Base-by-base conservation (phyloP, 225 moss, liverwort and hornwort species). In the Sphagnum tenellum region DNA sequence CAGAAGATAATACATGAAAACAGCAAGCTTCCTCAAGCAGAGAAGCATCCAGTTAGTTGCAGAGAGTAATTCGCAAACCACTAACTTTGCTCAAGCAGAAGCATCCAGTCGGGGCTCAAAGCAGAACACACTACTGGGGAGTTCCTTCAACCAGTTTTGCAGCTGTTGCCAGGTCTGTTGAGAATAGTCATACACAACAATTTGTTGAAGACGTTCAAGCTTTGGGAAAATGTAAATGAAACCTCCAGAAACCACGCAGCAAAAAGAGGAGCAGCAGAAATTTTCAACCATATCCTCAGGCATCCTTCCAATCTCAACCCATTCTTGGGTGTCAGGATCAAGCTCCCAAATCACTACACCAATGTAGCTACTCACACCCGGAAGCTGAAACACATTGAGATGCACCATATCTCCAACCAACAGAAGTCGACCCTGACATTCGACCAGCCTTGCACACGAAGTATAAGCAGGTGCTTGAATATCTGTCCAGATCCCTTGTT, bases 381-480 rank as follows among this genome's bases (percentile, higher is more conserved):
- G 80, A 57, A 77, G 73, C 50, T 80, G 83, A 49, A 80, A 80
- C 66, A 80, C 75, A 54, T 83, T 83, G 66, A 77, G 80, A 62
- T 84, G 77, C 5, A 84, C 72, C 74, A 84, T 80, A 66, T 83
- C 83, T 60, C 83, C 83, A 69, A 83, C 83, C 48, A 83, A 75
- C 70, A 84, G 65, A 63, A 84, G 77, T 10, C 75, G 75, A 12
- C 74, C 80, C 12, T 62, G 65, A 50, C 75, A 79, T 59, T 84
- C 57, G 50, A 84, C 65, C 54, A 84, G 71, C 29, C 56, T 77
- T 14, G 83, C 80, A 66, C 80, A 77, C 12, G 77, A 80, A 12
- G 75, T 55, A 48, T 75, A 84, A n/a, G 75, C 68, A 64, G 80
- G 83, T 29, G 77, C 83, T 48, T 63, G 60, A 65, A 73, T 61